phyloP scores from a whole-genome alignment of 768 basidiomycete genomes.

The Hericium coralloides region DNA sequence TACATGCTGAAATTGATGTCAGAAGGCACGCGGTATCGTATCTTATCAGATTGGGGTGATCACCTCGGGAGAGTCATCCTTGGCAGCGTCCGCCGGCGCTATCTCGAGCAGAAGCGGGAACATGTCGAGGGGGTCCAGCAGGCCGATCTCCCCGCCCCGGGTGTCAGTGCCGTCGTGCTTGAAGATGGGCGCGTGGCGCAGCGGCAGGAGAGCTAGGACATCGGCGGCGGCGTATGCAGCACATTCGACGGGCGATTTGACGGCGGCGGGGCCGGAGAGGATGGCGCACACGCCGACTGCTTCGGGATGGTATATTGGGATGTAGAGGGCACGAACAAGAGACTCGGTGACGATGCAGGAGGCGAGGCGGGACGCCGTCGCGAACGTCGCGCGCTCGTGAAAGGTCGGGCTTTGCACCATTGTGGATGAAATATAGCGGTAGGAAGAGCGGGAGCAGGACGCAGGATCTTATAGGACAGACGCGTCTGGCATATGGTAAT shows the following conservation, averaged over 20 bases:
- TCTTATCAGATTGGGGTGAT: neutral
- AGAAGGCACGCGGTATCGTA: neutral
- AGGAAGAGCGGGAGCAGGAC: too few relatives aligned
- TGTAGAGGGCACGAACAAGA: constrained; percentile 38
- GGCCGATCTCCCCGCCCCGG: constrained; percentile 32
- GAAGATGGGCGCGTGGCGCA: constrained; percentile 39
- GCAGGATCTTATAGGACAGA: too few relatives aligned
- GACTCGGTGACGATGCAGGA: constrained; percentile 54
- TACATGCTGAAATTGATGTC: neutral
- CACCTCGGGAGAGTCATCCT: constrained; percentile 1
- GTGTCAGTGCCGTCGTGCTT: constrained; percentile 25
- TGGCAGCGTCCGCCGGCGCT: constrained; percentile 16
- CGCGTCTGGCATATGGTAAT: too few relatives aligned
- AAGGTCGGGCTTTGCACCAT: neutral
- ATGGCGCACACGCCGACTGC: constrained; percentile 34
- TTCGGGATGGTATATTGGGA: constrained; percentile 27
- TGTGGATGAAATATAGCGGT: too few relatives aligned
- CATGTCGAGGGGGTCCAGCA: constrained; percentile 52
- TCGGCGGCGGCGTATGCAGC: constrained; percentile 23
- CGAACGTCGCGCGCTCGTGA: constrained; percentile 31
- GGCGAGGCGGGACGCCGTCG: constrained; percentile 39
- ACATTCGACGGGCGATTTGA: neutral
- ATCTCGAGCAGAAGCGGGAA: constrained; percentile 32
- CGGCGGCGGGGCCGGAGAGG: constrained; percentile 23
- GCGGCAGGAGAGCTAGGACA: constrained; percentile 39